phyloP scores from a whole-genome alignment of 2,329 filamentous ascomycete genomes.

The Aurifilum marmelostoma region DNA sequence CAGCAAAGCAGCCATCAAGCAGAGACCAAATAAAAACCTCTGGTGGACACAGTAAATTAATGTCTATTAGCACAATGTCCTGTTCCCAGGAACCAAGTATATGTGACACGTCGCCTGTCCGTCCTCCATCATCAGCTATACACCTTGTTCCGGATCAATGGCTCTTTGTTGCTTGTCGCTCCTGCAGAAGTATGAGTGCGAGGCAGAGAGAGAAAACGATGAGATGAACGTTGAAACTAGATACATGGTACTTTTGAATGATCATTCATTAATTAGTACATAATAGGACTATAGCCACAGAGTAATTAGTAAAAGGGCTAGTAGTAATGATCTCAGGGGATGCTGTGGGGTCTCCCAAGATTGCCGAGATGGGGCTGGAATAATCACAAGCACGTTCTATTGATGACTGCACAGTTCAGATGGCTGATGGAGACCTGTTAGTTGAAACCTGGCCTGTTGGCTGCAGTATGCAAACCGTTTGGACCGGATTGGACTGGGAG shows the following conservation, averaged over 20 bases:
- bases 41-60: too few relatives aligned
- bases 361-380: slow-evolving; percentile 20
- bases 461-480: not conserved
- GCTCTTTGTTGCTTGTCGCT: not conserved
- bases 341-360: slow-evolving; percentile 9
- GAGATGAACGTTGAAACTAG: not conserved
- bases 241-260: not conserved
- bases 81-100: not conserved
- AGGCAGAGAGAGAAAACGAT: not conserved
- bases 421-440: slow-evolving; percentile 5
- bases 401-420: not conserved
- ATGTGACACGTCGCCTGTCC: not conserved
- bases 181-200: not conserved
- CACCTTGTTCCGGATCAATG: not conserved
- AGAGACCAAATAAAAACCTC: too few relatives aligned
- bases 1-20: too few relatives aligned
- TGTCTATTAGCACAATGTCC: too few relatives aligned
- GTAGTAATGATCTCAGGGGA: slow-evolving; percentile 20
- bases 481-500: not conserved
- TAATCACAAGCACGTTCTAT: slow-evolving; percentile 15
- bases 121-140: not conserved
- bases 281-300: not conserved
- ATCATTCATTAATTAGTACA: not conserved
- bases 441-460: slow-evolving; percentile 26
- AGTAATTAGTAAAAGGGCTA: not conserved